phyloP scores from a whole-genome alignment of 2,329 filamentous ascomycete species.

The Zasmidium cellare region DNA sequence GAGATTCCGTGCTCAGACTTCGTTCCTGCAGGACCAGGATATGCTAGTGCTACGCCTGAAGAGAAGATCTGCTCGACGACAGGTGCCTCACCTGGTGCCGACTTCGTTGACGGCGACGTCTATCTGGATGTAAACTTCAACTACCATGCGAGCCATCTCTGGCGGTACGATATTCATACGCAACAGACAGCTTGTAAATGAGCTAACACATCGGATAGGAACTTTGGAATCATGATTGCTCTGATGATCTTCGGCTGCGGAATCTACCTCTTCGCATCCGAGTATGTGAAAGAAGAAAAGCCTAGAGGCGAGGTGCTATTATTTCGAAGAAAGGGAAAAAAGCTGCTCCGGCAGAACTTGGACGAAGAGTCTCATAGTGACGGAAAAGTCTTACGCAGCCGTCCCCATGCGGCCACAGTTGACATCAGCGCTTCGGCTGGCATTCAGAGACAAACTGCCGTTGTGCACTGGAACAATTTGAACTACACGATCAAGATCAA shows the following conservation, averaged over 20 bases:
- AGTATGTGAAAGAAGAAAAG: background rate
- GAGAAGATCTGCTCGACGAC: conserved; percentile 45
- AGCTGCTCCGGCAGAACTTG: background rate
- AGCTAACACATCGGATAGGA: background rate
- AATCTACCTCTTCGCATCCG: background rate
- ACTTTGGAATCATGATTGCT: background rate
- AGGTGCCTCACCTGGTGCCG: conserved; percentile 55
- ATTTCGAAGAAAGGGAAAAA: background rate
- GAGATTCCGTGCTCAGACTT: conserved; percentile 52
- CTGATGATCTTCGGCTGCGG: background rate
- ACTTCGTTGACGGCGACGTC: conserved; percentile 44
- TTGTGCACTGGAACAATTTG: conserved; percentile 83
- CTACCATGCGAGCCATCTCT: conserved; percentile 41
- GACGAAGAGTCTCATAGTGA: background rate
- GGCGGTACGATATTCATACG: conserved; percentile 24
- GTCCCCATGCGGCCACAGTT: too few species aligned
- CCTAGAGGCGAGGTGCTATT: background rate
- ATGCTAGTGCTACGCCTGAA: conserved; percentile 47
- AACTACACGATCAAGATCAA: conserved; percentile 80
- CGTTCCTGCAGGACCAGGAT: conserved; percentile 37
- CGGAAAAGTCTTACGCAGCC: too few species aligned
- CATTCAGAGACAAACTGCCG: conserved; percentile 57
- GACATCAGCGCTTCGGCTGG: background rate
- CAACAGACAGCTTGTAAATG: background rate
- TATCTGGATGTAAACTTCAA: conserved; percentile 33